Evolutionary conservation across 768 basidiomycete species (phyloP).

Genomic region (Astraeus odoratus): DNA sequence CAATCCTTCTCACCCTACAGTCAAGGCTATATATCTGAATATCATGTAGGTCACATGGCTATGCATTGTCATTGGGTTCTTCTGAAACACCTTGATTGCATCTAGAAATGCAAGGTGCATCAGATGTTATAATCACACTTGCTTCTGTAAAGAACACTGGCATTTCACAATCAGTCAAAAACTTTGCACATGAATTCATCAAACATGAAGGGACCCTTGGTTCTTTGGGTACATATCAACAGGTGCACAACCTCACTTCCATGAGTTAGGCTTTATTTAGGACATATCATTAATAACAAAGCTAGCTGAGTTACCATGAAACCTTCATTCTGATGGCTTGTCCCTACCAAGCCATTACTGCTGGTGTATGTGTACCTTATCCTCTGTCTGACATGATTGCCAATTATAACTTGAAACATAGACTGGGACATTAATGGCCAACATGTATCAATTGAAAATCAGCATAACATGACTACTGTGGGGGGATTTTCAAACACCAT

Average conservation of each 20-base stretch:
- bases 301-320: constrained; percentile 5
- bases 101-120: constrained; percentile 35
- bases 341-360: constrained; percentile 3
- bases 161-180: constrained; percentile 41
- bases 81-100: constrained; percentile 5
- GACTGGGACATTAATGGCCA: constrained; percentile 27
- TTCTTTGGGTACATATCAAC: constrained; percentile 17
- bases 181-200: constrained; percentile 37
- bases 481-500: constrained; percentile 31
- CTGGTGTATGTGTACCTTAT: constrained; percentile 1
- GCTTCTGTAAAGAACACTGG: constrained; percentile 33
- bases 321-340: constrained; percentile 4
- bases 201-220: constrained; percentile 15
- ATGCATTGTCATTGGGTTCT: neutral
- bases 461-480: constrained; percentile 29
- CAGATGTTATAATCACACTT: constrained; percentile 40
- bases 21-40: constrained; percentile 31
- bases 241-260: constrained; percentile 2
- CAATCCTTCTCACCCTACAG: constrained; percentile 24
- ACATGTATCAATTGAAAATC: constrained; percentile 30
- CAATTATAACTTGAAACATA: constrained; percentile 2
- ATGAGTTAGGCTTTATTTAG: neutral
- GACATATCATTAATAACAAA: neutral
- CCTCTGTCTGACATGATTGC: neutral
- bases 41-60: constrained; percentile 27